phyloP scores from a whole-genome alignment of 225 moss, liverwort and hornwort genomes.

The Polytrichum formosum region DNA sequence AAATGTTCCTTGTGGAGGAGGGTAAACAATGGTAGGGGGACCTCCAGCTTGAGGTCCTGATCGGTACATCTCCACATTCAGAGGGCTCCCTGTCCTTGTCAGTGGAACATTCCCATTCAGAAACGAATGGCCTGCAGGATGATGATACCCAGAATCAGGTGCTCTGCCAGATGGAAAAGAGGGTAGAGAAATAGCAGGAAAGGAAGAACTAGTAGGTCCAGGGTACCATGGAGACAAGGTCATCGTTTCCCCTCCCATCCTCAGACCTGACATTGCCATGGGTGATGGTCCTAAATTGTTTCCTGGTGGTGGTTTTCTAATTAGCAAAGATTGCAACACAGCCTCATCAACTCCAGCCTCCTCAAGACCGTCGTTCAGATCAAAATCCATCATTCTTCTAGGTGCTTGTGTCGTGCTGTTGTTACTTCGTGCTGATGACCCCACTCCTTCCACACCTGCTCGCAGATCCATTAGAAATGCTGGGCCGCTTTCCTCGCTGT shows the following conservation, averaged over 20 bases:
- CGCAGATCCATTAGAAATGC: slow-evolving; percentile 57
- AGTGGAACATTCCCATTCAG: slow-evolving; percentile 35
- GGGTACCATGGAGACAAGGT: slow-evolving; percentile 66
- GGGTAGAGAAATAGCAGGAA: slow-evolving; percentile 26
- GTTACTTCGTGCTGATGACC: slow-evolving; percentile 65
- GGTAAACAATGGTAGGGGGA: slow-evolving; percentile 26
- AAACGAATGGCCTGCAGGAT: slow-evolving; percentile 50
- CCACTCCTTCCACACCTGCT: slow-evolving; percentile 47
- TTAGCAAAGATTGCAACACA: slow-evolving; percentile 44
- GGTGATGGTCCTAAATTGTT: slow-evolving; percentile 25
- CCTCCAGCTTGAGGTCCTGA: slow-evolving; percentile 17
- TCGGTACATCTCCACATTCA: slow-evolving; percentile 42
- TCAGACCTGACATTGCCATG: slow-evolving; percentile 43
- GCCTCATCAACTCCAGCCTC: slow-evolving; percentile 64
- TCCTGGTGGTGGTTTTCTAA: slow-evolving; percentile 28
- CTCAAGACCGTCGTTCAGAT: slow-evolving; percentile 94
- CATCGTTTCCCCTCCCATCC: slow-evolving; percentile 67
- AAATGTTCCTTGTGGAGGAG: slow-evolving; percentile 22
- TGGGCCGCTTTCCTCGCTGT: slow-evolving; percentile 81
- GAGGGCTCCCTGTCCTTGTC: slow-evolving; percentile 13
- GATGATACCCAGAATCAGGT: slow-evolving; percentile 36
- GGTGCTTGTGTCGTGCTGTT: slow-evolving; percentile 61
- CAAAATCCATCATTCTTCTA: slow-evolving; percentile 79
- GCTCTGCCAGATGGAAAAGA: slow-evolving; percentile 23
- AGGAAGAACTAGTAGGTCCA: slow-evolving; percentile 30